Base-by-base conservation (phyloP, 2,329 filamentous ascomycete species). In the Aspergillus sp. region DNA sequence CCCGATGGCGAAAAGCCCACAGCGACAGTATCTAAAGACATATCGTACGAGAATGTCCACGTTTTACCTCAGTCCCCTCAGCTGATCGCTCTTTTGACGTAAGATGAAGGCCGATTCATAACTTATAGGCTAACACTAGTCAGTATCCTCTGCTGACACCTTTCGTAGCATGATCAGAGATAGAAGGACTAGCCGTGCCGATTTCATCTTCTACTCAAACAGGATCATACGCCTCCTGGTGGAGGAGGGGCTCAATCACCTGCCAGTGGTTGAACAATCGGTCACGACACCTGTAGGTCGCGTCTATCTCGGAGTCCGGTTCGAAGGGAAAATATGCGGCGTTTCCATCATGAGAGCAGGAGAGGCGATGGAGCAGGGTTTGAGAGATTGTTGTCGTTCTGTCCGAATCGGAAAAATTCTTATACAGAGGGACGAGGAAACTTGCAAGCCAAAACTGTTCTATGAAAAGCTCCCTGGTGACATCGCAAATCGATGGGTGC, bases 181-280 rank as follows among this genome's bases (percentile, higher is more conserved):
- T 78, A 91, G 91, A 77, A 86, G 89, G 67, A 99, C 95, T 5
- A 87, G 89, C 59, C 90, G 95, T 61, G 95, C 92, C 64, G 95
- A 99, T 78, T 99, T 99, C 77, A 97, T 99, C 74, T 99, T 99
- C 81, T 97, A 98, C 81, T 97, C 93, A 47, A 99, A 99, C 80
- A 88, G 95, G 62, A 98, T 99, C 76, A 98, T 98, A 76, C 91
- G 95, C 32, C 84, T 99, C 45, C 85, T 99, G 6, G 95, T 99
- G 43, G 95, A 99, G 78, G 95, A 99, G 79, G 95, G 95, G 4
- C 84, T 99, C 57, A 99, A 99, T 78, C 95, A 99, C 76, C 85
- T 99, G 45, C 95, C 95, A 1, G 92, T 96, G 17, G 88, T 96
- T 55, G 89, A 92, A 73, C 91, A 96, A 71, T 88, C 89, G 30